Evolutionary conservation across 2,329 filamentous ascomycete genomes (phyloP), one percentile per base, ranked within the genome.

Genomic region (Phyllosticta citrichinensis): DNA sequence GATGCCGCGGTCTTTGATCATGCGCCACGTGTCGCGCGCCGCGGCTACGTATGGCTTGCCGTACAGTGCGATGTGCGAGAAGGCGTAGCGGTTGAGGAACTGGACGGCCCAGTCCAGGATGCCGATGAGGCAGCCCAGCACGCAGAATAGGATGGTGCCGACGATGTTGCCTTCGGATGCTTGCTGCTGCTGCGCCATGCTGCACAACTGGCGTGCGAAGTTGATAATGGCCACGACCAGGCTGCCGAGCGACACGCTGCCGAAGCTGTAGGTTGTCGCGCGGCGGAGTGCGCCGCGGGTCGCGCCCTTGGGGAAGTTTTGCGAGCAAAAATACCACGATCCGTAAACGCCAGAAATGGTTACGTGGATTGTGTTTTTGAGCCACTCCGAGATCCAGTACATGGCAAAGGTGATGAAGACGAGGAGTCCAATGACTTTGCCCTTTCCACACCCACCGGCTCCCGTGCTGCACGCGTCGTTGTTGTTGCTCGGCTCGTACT

Each of bases 311-410:
- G 92, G 91, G 68, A 90, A 88, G 61, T 83, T 81, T 27, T 81
- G 76, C 8, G 79, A 75, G 65, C 83, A 87, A 72, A 96, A 97
- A 77, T 96, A 97, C 93, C 93, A 97, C 0, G 88, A 87, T 1
- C 89, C 91, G 66, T 94, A 96, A 1, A 95, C 85, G 1, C 91
- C 91, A 0, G 89, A 87, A 62, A 95, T 87, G 24, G 84, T 89
- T 2, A 87, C 87, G 71, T 95, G 88, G 56, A 94, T 87, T 0
- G 87, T 88, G 74, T 93, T 94, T 77, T 96, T 96, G 67, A 95
- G 77, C 80, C 87, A 91, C 74, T 97, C 93, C 1, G 89, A 87
- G 65, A 96, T 86, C 93, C 93, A 97, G 76, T 95, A 97, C 75
- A 87, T 89, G 58, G 91, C 87, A 68, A 97, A 97, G 0, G 91